phyloP scores from a whole-genome alignment of 2,329 filamentous ascomycete genomes.

The Mycocentrospora acerina region DNA sequence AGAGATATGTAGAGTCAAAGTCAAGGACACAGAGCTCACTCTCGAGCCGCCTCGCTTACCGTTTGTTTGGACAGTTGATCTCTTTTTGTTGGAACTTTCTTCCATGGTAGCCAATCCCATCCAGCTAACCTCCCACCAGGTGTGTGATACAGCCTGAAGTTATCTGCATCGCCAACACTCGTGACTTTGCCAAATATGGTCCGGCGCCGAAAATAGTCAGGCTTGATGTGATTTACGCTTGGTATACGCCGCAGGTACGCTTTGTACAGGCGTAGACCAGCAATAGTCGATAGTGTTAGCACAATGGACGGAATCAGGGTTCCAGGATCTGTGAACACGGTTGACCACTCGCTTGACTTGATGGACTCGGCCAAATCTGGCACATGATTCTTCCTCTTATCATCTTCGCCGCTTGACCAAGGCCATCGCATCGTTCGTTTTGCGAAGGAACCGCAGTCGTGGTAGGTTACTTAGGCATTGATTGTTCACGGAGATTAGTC shows the following conservation, averaged over 20 bases:
- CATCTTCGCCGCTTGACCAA: slow-evolving; percentile 39
- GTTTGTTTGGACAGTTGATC: slow-evolving; percentile 74
- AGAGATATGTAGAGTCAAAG: slow-evolving; percentile 4
- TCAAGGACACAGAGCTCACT: background rate
- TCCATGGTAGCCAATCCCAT: slow-evolving; percentile 84
- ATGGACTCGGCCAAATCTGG: slow-evolving; percentile 44
- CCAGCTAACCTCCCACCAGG: slow-evolving; percentile 84
- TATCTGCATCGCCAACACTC: slow-evolving; percentile 93
- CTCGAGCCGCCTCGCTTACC: slow-evolving; percentile 49
- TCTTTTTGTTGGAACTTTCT: slow-evolving; percentile 69
- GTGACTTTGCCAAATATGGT: slow-evolving; percentile 85
- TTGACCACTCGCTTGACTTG: slow-evolving; percentile 51
- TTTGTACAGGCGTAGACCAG: slow-evolving; percentile 63
- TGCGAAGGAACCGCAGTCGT: slow-evolving; percentile 21
- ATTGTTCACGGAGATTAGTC: background rate
- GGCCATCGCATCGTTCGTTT: slow-evolving; percentile 45
- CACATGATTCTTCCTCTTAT: slow-evolving; percentile 39
- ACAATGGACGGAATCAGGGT: slow-evolving; percentile 57
- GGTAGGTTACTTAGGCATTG: background rate
- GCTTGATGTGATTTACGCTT: slow-evolving; percentile 71
- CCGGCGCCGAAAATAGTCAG: slow-evolving; percentile 70
- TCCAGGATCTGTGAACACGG: slow-evolving; percentile 56
- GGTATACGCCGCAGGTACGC: slow-evolving; percentile 81
- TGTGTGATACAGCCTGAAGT: slow-evolving; percentile 92
- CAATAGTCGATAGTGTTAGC: slow-evolving; percentile 58